Percentiles rank a stretch among this genome's conserved stretches.
These are phyloP conservation scores for Backusella westeae DNA, from an alignment of 192 early-diverging fungal species.

Conservation along the genomic window DNA sequence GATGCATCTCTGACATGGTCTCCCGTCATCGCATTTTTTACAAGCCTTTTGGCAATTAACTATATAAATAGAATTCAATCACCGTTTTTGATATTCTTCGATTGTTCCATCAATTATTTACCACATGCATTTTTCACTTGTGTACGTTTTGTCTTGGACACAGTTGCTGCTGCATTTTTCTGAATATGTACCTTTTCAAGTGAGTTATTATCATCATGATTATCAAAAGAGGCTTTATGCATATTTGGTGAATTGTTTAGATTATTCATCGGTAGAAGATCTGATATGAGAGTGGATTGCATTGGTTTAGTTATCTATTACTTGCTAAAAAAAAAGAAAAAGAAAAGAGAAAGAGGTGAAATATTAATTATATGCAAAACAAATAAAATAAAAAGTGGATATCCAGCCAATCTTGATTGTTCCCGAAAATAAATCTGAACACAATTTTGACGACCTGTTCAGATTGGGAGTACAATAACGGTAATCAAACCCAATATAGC, in stretches of 20 bases:
- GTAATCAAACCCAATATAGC: too few relatives aligned
- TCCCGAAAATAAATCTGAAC: too few relatives aligned
- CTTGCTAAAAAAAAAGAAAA: too few relatives aligned
- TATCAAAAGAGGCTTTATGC: neutral
- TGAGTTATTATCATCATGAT: neutral
- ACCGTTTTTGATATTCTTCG: neutral
- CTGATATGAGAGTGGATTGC: neutral
- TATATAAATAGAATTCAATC: constrained; percentile 19
- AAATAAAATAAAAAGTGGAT: too few relatives aligned
- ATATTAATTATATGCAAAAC: neutral
- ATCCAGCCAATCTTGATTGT: too few relatives aligned
- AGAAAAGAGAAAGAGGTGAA: neutral
- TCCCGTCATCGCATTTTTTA: constrained; percentile 85
- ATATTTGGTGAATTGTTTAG: neutral
- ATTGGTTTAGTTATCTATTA: neutral
- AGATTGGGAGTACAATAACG: too few relatives aligned
- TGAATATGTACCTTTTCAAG: neutral
- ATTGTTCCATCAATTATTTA: constrained; percentile 34
- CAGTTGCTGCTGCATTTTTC: neutral
- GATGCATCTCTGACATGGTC: constrained; percentile 83
- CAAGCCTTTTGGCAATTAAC: constrained; percentile 86
- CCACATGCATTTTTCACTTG: constrained; percentile 94
- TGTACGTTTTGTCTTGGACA: constrained; percentile 43
- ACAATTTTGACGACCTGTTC: too few relatives aligned
- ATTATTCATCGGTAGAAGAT: neutral